Evolutionary conservation across 306 rosid species (phyloP), one percentile per base, ranked within the genome.

Genomic region (Herpetospermum pedunculosum): DNA sequence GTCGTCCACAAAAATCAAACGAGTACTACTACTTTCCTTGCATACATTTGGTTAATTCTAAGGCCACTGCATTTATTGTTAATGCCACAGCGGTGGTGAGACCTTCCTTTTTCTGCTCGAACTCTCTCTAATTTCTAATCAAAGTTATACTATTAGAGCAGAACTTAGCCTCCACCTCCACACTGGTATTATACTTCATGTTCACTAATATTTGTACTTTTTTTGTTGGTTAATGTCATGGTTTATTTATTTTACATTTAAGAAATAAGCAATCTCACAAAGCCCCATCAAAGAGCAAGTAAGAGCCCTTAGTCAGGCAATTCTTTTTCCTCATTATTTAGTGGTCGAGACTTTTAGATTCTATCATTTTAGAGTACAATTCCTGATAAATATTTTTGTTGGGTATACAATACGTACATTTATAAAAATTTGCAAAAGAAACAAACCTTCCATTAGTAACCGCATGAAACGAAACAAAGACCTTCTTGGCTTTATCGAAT

Each of bases 1-100:
- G 84, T 68, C 65, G 38, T 41, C 70, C 69, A 1, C 67, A 10
- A 48, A 62, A 87, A 77, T 75, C 62, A 76, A 91, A 80, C 26
- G 83, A 80, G 97, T 91, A 91, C 78, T 80, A 58, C 70, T 72
- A 72, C 81, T 75, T 78, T 25, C 83, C 81, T 83, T 84, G 53
- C 59, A 8, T 85, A 73, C 63, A 70, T 81, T 83, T 75, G 64
- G 32, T 81, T 65, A 28, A 73, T 76, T 72, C 21, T 77, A 72
- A 65, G 80, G 77, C 75, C 78, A 44, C 43, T 83, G 74, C 16
- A 41, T 78, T 74, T 81, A 7, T 76, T 76, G 16, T 75, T 79
- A 75, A 79, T 80, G 78, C 34, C 58, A 48, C 50, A 65, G 74
- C 63, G 52, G 79, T 77, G 62, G 74, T 54, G 72, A 77, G 35